phyloP scores from a whole-genome alignment of 805 yeast genomes.

The Scheffersomyces amazonensis region DNA sequence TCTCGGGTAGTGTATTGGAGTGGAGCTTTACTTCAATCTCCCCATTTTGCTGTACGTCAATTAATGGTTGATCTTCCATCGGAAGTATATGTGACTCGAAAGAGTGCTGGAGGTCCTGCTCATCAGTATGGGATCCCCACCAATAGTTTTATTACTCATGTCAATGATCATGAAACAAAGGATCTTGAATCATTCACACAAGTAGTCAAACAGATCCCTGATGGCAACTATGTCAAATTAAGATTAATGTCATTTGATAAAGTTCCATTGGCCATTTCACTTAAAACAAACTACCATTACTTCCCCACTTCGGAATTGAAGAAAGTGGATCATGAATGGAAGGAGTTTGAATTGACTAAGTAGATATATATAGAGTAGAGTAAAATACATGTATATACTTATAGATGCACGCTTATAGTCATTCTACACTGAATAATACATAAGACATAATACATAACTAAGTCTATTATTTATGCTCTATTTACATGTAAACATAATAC shows the following conservation, averaged over 20 bases:
- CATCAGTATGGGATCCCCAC: slow-evolving; percentile 74
- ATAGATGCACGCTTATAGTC: too few species aligned
- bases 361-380: neutral
- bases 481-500: too few species aligned
- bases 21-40: slow-evolving; percentile 78
- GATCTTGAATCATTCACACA: slow-evolving; percentile 65
- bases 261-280: slow-evolving; percentile 79
- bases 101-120: slow-evolving; percentile 83
- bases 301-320: slow-evolving; percentile 70
- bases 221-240: slow-evolving; percentile 75
- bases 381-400: too few species aligned
- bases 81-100: slow-evolving; percentile 75
- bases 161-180: slow-evolving; percentile 72
- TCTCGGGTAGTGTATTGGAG: slow-evolving; percentile 75
- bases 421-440: too few species aligned
- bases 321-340: slow-evolving; percentile 30
- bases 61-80: slow-evolving; percentile 75
- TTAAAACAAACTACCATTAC: slow-evolving; percentile 86
- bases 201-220: slow-evolving; percentile 69
- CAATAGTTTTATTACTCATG: slow-evolving; percentile 85
- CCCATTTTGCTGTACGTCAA: slow-evolving; percentile 92
- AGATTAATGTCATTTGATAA: slow-evolving; percentile 83
- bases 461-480: too few species aligned
- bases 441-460: too few species aligned
- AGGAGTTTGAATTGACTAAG: neutral